Evolutionary conservation across 1,139 yeast genomes (phyloP).

Genomic region (Yamadazyma buinensis): DNA sequence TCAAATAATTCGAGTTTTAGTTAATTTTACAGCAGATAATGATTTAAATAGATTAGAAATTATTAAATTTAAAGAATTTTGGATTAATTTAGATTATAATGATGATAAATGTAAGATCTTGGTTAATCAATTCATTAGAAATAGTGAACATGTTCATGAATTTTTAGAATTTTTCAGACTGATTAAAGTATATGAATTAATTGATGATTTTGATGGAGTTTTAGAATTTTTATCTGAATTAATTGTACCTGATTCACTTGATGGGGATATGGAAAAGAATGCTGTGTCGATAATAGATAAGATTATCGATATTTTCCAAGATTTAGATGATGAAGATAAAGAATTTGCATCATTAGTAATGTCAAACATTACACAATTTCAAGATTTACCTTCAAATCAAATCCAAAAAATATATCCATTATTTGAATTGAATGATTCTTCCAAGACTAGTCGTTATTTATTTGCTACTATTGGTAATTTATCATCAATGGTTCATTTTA

Average conservation of each 20-base stretch:
- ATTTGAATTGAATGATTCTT: conserved; percentile 5
- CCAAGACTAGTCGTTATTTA: conserved; percentile 20
- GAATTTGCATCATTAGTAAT: conserved; percentile 16
- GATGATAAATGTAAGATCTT: conserved; percentile 19
- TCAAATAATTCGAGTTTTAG: conserved; percentile 25
- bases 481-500: conserved; percentile 25
- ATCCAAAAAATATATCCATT: conserved; percentile 8
- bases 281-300: conserved; percentile 6
- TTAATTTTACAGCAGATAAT: conserved; percentile 37
- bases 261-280: conserved; percentile 5
- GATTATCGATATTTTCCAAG: conserved; percentile 6
- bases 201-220: conserved; percentile 1
- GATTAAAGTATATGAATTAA: conserved; percentile 5
- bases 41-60: conserved; percentile 28
- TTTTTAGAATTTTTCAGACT: conserved; percentile 16
- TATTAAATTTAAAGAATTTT: conserved; percentile 16
- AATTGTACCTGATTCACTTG: conserved; percentile 10
- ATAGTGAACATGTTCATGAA: conserved; percentile 19
- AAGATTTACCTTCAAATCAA: conserved; percentile 11
- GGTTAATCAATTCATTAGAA: conserved; percentile 33
- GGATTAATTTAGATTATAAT: conserved; percentile 14
- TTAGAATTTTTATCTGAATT: conserved; percentile 12
- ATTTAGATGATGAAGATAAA: conserved; percentile 14
- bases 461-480: conserved; percentile 37
- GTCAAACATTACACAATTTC: conserved; percentile 16